Base-by-base conservation (phyloP, 1,284 basidiomycete genomes). In the Ustilago esculenta region DNA sequence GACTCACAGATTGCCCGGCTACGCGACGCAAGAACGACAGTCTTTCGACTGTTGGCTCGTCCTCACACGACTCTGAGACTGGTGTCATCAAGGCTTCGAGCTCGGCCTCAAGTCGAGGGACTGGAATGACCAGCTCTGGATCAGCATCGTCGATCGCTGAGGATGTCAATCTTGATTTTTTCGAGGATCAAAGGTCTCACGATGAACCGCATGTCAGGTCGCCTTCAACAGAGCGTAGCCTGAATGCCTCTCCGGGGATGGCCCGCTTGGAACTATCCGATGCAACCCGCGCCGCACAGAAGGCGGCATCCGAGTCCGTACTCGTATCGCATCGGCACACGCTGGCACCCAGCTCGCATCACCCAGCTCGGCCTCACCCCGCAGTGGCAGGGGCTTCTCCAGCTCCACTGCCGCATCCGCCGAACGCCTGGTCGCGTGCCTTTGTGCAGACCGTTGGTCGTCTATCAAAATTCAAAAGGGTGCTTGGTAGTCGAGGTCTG, bases 401-500 rank as follows among this genome's bases (percentile, higher is more conserved):
- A 5, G 77, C 34, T 37, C 63, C 37, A 54, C 73, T 65, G 70
- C 44, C 65, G 63, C 25, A 73, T 10, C 41, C 70, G 5, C 47
- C 71, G 10, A 88, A 85, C 71, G 85, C 88, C 0, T 83, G 92
- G 23, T 91, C 90, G 0, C 85, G 90, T 4, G 91, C 87, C 11
- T 87, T 92, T 44, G 89, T 90, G 37, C 90, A 89, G 82, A 91
- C 91, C 1, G 89, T 92, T 44, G 89, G 90, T 2, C 86, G 89
- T 4, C 83, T 92, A 14, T 90, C 91, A 8, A 84, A 89, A n/a
- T 91, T 91, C 89, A 90, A 86, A 70, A 86, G 90, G 3, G 90
- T 90, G 12, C 79, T 92, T 40, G 56, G 52, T 17, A 61, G 25
- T 24, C 68, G 55, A 8, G 55, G 58, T 29, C 30, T 63, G 5